A percentile compares a stretch with the other conserved stretches of the same genome.
phyloP scores from a whole-genome alignment of 768 basidiomycete species.

The Imleria badia region DNA sequence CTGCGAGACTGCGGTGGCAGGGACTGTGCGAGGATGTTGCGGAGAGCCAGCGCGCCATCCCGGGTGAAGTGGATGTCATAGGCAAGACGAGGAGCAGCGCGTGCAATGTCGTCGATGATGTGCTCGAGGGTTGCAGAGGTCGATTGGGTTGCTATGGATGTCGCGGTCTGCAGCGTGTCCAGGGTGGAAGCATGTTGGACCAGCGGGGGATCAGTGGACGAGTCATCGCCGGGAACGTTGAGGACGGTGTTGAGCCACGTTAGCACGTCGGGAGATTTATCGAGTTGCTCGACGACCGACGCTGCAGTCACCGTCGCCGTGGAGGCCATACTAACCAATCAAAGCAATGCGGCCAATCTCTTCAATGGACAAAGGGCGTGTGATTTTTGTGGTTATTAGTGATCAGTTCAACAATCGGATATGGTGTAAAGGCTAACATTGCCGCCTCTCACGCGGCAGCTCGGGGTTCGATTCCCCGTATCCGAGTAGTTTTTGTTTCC shows the following conservation, averaged over 20 bases:
- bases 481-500: conserved; percentile 22
- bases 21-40: conserved; percentile 57
- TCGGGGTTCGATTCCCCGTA: conserved; percentile 40
- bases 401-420: conserved; percentile 33
- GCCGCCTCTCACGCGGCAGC: conserved; percentile 58
- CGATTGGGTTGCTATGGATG: conserved; percentile 87
- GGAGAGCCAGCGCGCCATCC: conserved; percentile 81
- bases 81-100: conserved; percentile 84
- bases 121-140: conserved; percentile 85
- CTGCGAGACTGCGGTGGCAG: conserved; percentile 35
- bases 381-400: no score
- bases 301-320: conserved; percentile 29
- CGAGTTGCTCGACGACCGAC: conserved; percentile 54
- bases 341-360: neutral
- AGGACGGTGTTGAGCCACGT: conserved; percentile 75
- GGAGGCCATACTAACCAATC: conserved; percentile 19
- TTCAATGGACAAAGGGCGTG: neutral
- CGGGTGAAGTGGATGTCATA: conserved; percentile 98
- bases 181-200: conserved; percentile 70
- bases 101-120: conserved; percentile 89
- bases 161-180: conserved; percentile 68
- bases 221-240: conserved; percentile 37
- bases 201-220: conserved; percentile 28
- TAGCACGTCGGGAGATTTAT: conserved; percentile 58
- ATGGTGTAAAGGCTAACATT: conserved; percentile 71